Conservation (phyloP, 2,329 filamentous ascomycete genomes). For the Calonectria naviculata region DNA sequence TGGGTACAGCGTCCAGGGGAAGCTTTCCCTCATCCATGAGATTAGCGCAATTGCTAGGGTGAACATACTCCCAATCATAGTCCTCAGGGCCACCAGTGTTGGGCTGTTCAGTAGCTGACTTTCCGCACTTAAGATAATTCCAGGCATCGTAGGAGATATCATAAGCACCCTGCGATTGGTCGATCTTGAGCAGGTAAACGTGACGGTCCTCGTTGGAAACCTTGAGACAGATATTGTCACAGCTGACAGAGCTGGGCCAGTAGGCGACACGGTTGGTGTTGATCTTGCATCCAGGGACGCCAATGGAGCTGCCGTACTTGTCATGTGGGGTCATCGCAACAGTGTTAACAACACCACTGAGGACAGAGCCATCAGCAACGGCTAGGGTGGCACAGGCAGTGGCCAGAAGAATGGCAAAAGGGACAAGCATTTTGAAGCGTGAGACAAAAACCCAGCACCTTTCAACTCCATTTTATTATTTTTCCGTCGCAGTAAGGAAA, state of each 20-base stretch:
- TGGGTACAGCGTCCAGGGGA: conserved; percentile 66
- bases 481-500: too few relatives aligned
- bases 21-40: conserved; percentile 63
- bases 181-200: conserved; percentile 68
- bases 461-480: too few relatives aligned
- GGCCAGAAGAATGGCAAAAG: conserved; percentile 41
- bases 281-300: conserved; percentile 70
- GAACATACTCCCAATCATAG: conserved; percentile 62
- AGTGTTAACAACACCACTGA: conserved; percentile 41
- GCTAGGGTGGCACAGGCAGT: conserved; percentile 42
- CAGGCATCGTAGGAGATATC: conserved; percentile 72
- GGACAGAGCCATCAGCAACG: conserved; percentile 40
- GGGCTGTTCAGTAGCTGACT: conserved; percentile 58
- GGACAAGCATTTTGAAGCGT: conserved; percentile 43
- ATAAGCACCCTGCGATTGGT: conserved; percentile 65
- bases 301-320: conserved; percentile 66
- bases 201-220: conserved; percentile 59
- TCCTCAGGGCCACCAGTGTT: conserved; percentile 59
- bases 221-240: conserved; percentile 67
- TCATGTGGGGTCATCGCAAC: conserved; percentile 64
- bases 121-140: conserved; percentile 66
- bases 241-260: conserved; percentile 65
- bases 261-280: conserved; percentile 71
- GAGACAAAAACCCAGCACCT: too few relatives aligned
- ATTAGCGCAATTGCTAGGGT: conserved; percentile 59